These are phyloP conservation scores for Pythium pyrilobum DNA, from an alignment of 352 stramenopile species.

Conservation along the genomic window DNA sequence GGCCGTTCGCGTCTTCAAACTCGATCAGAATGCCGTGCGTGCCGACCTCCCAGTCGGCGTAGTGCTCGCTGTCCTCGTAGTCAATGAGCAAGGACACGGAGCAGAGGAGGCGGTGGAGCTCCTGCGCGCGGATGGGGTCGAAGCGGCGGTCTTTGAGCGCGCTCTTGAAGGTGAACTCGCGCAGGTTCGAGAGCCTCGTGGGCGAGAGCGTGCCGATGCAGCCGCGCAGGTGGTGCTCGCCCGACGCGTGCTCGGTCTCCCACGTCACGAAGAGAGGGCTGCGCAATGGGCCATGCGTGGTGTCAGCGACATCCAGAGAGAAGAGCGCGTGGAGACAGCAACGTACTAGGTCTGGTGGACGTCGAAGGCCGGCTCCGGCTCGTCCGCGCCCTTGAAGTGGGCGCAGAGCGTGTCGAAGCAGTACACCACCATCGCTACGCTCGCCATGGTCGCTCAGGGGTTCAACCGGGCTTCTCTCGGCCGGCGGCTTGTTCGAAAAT, in stretches of 20 bases:
- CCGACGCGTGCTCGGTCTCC: slow-evolving; percentile 56
- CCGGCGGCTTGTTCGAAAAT: slow-evolving; percentile 9
- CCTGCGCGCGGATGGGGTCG: slow-evolving; percentile 59
- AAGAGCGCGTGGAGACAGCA: not conserved
- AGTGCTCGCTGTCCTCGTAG: slow-evolving; percentile 70
- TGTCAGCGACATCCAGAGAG: not conserved
- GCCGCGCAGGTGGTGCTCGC: slow-evolving; percentile 45
- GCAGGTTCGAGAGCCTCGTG: slow-evolving; percentile 57
- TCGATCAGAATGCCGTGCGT: slow-evolving; percentile 80
- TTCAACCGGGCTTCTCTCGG: not conserved
- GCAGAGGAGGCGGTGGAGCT: slow-evolving; percentile 63
- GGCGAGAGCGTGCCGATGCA: slow-evolving; percentile 77
- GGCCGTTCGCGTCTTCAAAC: slow-evolving; percentile 45
- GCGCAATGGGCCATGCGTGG: too few relatives aligned
- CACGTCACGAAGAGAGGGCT: slow-evolving; percentile 84
- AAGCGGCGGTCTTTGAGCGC: slow-evolving; percentile 73
- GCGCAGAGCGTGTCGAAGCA: slow-evolving; percentile 80
- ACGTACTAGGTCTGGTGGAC: slow-evolving; percentile 52
- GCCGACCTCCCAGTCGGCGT: slow-evolving; percentile 80
- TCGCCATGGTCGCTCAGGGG: slow-evolving; percentile 43
- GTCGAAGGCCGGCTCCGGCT: slow-evolving; percentile 53
- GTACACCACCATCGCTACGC: slow-evolving; percentile 75
- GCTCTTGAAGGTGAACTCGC: slow-evolving; percentile 82
- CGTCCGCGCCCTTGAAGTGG: slow-evolving; percentile 48
- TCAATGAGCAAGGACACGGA: slow-evolving; percentile 80